Conservation (phyloP, 345 rosid genomes). For the Hibiscus syriacus region DNA sequence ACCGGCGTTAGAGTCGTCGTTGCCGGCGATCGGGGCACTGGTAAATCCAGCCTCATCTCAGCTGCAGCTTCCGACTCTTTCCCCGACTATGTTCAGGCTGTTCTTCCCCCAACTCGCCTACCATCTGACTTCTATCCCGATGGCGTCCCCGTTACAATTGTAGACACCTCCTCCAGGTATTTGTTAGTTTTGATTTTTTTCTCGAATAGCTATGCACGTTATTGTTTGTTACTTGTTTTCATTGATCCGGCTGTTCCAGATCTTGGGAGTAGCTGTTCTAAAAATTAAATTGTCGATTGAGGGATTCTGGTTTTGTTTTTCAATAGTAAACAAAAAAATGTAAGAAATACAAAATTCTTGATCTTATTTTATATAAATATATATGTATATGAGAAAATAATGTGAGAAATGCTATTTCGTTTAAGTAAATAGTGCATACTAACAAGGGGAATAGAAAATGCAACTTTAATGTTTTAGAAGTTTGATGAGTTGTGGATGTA, state of each 20-base stretch:
- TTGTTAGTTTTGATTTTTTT: slow-evolving; percentile 4
- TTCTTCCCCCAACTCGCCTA: slow-evolving; percentile 64
- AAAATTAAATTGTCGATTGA: not conserved
- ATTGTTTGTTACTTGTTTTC: not conserved
- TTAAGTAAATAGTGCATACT: not conserved
- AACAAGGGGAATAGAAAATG: not conserved
- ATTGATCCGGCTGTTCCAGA: not conserved
- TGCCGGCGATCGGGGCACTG: slow-evolving; percentile 69
- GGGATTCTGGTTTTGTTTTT: not conserved
- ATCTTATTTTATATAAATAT: not conserved
- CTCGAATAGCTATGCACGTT: not conserved
- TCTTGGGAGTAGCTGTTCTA: not conserved
- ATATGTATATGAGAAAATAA: not conserved
- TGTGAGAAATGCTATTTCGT: not conserved
- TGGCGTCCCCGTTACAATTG: slow-evolving; percentile 64
- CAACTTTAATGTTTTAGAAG: not conserved
- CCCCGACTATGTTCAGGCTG: slow-evolving; percentile 53
- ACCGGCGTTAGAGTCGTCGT: slow-evolving; percentile 57
- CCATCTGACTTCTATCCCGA: slow-evolving; percentile 70
- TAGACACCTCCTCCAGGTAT: slow-evolving; percentile 70
- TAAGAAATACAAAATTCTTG: not conserved
- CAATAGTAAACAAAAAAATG: not conserved
- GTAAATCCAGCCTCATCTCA: slow-evolving; percentile 68
- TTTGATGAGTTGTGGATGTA: not conserved
- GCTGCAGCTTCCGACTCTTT: slow-evolving; percentile 60